Evolutionary conservation across 805 yeast species (phyloP), one percentile per base, ranked within the genome.

Genomic region (Candida nemodendra): DNA sequence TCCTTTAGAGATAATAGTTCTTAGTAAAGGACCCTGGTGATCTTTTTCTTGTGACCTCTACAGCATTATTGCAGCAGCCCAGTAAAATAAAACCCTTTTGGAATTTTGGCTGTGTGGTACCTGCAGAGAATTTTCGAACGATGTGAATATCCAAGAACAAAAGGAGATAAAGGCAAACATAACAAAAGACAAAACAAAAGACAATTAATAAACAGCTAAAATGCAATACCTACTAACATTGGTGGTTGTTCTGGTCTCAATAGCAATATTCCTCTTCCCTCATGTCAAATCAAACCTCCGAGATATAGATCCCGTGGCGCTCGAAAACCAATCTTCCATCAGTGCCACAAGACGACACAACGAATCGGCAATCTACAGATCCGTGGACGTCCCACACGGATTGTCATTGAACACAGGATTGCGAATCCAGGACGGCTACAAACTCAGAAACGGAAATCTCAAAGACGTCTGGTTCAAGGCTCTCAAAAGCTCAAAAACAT

Each of bases 351-450:
- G 95, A n/a, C 67, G 72, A 29, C 66, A 69, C 4, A 69, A 74
- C 34, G 95, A 89, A 57, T 76, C 90, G 12, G 90, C 95, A 0
- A 67, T 84, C 9, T 81, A 84, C 59, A 72, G 93, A 45, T 82
- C 88, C 34, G 78, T 78, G 31, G 79, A 83, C 48, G 77, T 84
- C 22, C 93, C 90, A 16, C 79, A 77, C 54, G 85, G 87, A 4
- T 57, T 76, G 41, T 82, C 85, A 0, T 66, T 89, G 39, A 69
- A 81, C 16, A 73, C 84, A 2, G 95, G 95, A 0, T 62, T 85
- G 38, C 76, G 78, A 31, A 72, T 89, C 17, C 71, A 86, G 29
- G 68, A 74, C 18, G 79, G 76, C 24, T 84, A 81, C 56, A 75
- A 74, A 45, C 55, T 83, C 16, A 68, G 95, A 49, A 82, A 84